Evolutionary conservation across 768 basidiomycete species (phyloP).

Genomic region (Mycena galopus): DNA sequence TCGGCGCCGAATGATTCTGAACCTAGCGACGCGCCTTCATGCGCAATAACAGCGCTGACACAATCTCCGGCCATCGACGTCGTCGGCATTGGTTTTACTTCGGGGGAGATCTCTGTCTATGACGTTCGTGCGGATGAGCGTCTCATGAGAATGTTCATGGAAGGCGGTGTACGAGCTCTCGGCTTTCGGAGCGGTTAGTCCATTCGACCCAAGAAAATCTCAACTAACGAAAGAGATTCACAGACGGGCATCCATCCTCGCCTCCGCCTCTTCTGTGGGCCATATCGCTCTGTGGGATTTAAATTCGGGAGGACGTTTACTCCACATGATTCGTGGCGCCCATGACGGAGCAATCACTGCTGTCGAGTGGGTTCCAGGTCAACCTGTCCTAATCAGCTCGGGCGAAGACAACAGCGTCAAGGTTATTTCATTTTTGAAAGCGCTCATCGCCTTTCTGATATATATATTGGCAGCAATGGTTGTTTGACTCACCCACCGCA

Average conservation of each 20-base stretch:
- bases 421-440: conserved; percentile 56
- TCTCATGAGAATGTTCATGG: conserved; percentile 91
- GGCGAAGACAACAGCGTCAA: conserved; percentile 97
- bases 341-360: conserved; percentile 89
- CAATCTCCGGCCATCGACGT: conserved; percentile 98
- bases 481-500: conserved; percentile 92
- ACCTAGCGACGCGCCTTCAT: conserved; percentile 43
- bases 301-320: conserved; percentile 80
- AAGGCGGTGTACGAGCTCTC: conserved; percentile 80
- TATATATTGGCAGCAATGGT: conserved; percentile 84
- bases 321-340: conserved; percentile 89
- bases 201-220: conserved; percentile 1
- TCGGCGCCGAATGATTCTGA: conserved; percentile 50
- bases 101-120: conserved; percentile 89
- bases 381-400: conserved; percentile 90
- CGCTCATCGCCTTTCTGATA: conserved; percentile 17
- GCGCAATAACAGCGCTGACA: conserved; percentile 80
- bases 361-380: conserved; percentile 93
- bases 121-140: conserved; percentile 93
- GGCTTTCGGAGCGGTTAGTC: conserved; percentile 87
- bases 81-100: conserved; percentile 90
- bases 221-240: conserved; percentile 22
- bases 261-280: conserved; percentile 88
- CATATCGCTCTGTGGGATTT: conserved; percentile 96
- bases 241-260: conserved; percentile 93